These are phyloP conservation scores for Catunica adiposa DNA, from an alignment of 2,329 filamentous ascomycete species.

Conservation along the genomic window DNA sequence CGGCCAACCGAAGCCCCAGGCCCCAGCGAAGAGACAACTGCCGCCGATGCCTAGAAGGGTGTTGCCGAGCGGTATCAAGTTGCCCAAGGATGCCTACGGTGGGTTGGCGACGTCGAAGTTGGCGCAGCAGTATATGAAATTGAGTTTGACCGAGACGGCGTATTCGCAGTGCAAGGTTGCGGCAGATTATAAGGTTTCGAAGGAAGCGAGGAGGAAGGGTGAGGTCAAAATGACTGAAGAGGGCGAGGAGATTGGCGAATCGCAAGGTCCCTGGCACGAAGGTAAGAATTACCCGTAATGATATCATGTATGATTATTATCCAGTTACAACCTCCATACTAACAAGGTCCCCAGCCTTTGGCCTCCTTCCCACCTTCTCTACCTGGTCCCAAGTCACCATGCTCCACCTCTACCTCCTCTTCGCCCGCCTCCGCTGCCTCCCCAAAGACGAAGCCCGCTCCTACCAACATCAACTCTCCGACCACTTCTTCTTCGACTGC, in stretches of 20 bases:
- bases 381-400: slow-evolving; percentile 95
- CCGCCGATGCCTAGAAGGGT: slow-evolving; percentile 13
- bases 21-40: not conserved
- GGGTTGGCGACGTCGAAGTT: slow-evolving; percentile 12
- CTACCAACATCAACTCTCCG: slow-evolving; percentile 80
- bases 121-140: slow-evolving; percentile 41
- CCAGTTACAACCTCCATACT: too few species aligned
- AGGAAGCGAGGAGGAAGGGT: slow-evolving; percentile 46
- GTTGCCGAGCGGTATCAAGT: slow-evolving; percentile 10
- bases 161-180: slow-evolving; percentile 58
- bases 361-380: slow-evolving; percentile 72
- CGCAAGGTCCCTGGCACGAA: slow-evolving; percentile 65
- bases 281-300: slow-evolving; percentile 34
- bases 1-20: not conserved
- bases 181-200: slow-evolving; percentile 61
- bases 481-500: slow-evolving; percentile 87
- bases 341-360: slow-evolving; percentile 43
- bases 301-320: slow-evolving; percentile 1
- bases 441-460: slow-evolving; percentile 49
- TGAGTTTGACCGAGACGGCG: slow-evolving; percentile 60
- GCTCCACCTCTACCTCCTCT: slow-evolving; percentile 86
- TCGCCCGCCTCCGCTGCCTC: slow-evolving; percentile 66
- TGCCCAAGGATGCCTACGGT: slow-evolving; percentile 11
- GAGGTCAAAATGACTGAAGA: slow-evolving; percentile 54
- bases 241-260: slow-evolving; percentile 68